Percentiles rank a stretch among this genome's conserved stretches.
Evolutionary conservation across 2,329 filamentous ascomycete species (phyloP).

Genomic region (Fusarium sterilihyphosum): DNA sequence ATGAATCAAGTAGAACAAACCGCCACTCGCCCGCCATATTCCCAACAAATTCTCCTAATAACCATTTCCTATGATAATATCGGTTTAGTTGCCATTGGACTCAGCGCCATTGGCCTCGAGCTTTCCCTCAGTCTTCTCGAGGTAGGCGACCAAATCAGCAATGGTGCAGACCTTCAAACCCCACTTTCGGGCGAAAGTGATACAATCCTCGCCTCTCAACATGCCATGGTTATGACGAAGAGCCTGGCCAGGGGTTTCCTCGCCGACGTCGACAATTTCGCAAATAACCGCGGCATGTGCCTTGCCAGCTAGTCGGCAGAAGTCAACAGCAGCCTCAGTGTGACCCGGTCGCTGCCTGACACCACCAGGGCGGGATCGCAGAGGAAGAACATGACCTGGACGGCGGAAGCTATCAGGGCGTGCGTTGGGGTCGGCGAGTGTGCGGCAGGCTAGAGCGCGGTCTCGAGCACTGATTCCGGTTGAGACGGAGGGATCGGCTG

Average conservation of each 20-base stretch:
- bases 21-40: background rate
- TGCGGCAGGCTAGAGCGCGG: conserved; percentile 81
- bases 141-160: conserved; percentile 83
- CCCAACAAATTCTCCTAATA: background rate
- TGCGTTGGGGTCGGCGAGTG: conserved; percentile 74
- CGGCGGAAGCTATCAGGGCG: conserved; percentile 74
- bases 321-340: conserved; percentile 92
- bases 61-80: background rate
- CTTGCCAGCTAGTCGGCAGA: conserved; percentile 87
- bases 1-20: conserved; percentile 1
- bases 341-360: conserved; percentile 84
- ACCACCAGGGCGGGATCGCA: conserved; percentile 81
- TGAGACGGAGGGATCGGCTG: conserved; percentile 74
- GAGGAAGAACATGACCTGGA: conserved; percentile 90
- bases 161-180: conserved; percentile 96
- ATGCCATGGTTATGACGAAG: conserved; percentile 78
- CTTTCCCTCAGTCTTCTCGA: conserved; percentile 79
- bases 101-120: conserved; percentile 52
- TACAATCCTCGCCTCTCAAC: conserved; percentile 89
- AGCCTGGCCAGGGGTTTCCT: conserved; percentile 73
- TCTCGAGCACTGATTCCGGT: conserved; percentile 94
- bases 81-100: conserved; percentile 33
- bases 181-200: conserved; percentile 88
- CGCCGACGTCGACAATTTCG: conserved; percentile 90
- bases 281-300: conserved; percentile 82